Evolutionary conservation across 139 green algal genomes (phyloP).

Genomic region (Zygnema cylindricum): DNA sequence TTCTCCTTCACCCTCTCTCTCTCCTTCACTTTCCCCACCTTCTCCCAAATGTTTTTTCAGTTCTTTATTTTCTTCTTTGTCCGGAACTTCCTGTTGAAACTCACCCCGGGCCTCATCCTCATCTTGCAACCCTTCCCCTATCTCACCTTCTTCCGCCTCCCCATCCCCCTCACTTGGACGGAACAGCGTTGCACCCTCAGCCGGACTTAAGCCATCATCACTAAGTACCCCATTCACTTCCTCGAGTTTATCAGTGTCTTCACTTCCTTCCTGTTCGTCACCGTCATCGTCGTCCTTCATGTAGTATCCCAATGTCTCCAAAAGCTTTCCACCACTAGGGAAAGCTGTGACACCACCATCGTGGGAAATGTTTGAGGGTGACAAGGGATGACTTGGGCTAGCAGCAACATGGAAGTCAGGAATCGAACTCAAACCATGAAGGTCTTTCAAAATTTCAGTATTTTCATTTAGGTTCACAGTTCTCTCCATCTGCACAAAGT

Average conservation of each 20-base stretch:
- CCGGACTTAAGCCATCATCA: background rate
- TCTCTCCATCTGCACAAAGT: conserved; percentile 30
- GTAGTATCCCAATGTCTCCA: background rate
- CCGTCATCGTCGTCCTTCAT: conserved; percentile 18
- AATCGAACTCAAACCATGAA: conserved; percentile 28
- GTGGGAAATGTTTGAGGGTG: background rate
- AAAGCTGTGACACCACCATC: background rate
- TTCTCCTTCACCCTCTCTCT: background rate
- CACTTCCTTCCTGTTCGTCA: background rate
- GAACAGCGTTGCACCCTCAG: background rate
- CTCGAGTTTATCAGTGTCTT: background rate
- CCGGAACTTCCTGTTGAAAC: no score
- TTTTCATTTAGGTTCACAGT: conserved; percentile 35
- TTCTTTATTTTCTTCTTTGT: no score
- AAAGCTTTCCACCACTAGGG: background rate
- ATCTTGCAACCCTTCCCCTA: background rate
- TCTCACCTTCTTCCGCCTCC: background rate
- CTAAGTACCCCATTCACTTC: conserved; percentile 5
- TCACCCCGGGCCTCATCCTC: no score
- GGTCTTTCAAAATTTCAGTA: conserved; percentile 23
- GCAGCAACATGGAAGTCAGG: background rate
- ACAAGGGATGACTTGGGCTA: background rate
- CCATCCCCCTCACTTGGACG: background rate
- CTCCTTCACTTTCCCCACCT: background rate
- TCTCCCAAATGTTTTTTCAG: no score